Base-by-base conservation (phyloP, 2,329 filamentous ascomycete species). In the Aureobasidium zeae region DNA sequence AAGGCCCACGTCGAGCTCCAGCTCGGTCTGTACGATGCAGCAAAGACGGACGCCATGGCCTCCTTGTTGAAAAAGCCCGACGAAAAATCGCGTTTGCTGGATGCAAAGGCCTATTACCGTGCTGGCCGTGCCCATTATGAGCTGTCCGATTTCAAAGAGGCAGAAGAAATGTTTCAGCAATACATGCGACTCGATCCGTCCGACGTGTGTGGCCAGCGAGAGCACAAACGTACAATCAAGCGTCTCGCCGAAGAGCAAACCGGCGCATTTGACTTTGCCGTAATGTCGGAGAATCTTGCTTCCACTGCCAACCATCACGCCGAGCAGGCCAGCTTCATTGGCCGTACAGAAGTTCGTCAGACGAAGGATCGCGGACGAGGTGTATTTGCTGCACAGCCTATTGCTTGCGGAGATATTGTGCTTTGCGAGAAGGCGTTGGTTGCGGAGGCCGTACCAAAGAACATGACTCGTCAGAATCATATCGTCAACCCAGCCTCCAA, bases 381-480 rank as follows among this genome's bases (percentile, higher is more conserved):
- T 4, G 4, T 44, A 5, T 44, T 44, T n/a, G 39, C 39, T 9
- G 24, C 31, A 4, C 22, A 44, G 29, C 12, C 22, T 17, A 44
- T 44, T 5, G n/a, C 22, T 20, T 34, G 22, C 19, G 39, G 39
- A 10, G 39, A 44, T 5, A 34, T 48, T 5, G 31, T 52, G 7
- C 43, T 47, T 8, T 31, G 45, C 8, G 51, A 59, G 43, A 57
- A 58, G 25, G 53, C 55, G 1, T 13, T 42, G 16, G 38, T 29
- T 16, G 44, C 36, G 28, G 51, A 21, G 25, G 48, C 17, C 41
- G 45, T 45, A 31, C 28, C 38, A 4, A 12, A 32, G 15, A 32
- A 13, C 12, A 32, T 42, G 11, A 30, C 21, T 42, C 8, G 38
- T 42, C 10, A 33, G n/a, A n/a, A n/a, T n/a, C n/a, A n/a, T 42